Conservation (phyloP, 805 yeast species). For the Ogataea nakhonphanomensis region DNA sequence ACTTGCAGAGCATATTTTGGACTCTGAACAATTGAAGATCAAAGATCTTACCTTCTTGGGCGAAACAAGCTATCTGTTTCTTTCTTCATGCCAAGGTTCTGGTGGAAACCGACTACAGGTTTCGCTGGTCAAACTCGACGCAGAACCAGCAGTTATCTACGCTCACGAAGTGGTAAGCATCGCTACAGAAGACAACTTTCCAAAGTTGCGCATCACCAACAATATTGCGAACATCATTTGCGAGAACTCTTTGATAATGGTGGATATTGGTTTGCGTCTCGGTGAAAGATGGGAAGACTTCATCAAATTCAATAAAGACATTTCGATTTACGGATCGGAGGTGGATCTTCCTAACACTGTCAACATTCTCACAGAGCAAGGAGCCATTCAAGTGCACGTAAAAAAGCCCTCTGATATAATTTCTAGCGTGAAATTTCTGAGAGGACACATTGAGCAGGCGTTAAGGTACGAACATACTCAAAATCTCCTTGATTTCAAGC, state of each 20-base stretch:
- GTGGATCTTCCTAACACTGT: slow-evolving; percentile 14
- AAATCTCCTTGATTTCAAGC: slow-evolving; percentile 20
- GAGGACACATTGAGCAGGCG: slow-evolving; percentile 81
- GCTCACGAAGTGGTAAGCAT: slow-evolving; percentile 5
- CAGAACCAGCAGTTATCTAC: background rate
- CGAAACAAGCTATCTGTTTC: slow-evolving; percentile 42
- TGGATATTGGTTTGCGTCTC: slow-evolving; percentile 46
- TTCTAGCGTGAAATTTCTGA: slow-evolving; percentile 38
- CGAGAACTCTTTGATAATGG: slow-evolving; percentile 58
- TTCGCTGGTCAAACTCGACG: slow-evolving; percentile 30
- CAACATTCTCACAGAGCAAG: slow-evolving; percentile 49
- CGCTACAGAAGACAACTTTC: slow-evolving; percentile 4
- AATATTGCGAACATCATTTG: slow-evolving; percentile 52
- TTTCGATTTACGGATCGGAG: slow-evolving; percentile 59
- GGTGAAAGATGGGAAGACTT: slow-evolving; percentile 76
- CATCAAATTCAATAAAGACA: slow-evolving; percentile 51
- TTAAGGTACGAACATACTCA: slow-evolving; percentile 49
- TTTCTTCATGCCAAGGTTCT: slow-evolving; percentile 42
- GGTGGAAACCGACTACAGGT: slow-evolving; percentile 35
- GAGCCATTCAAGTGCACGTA: slow-evolving; percentile 59
- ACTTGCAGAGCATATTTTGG: slow-evolving; percentile 25
- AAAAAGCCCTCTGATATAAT: slow-evolving; percentile 27
- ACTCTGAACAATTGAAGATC: slow-evolving; percentile 47
- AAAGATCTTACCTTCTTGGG: slow-evolving; percentile 59
- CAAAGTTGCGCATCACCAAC: slow-evolving; percentile 25